Percentiles rank a stretch among this genome's conserved stretches.
Conservation (phyloP, 2,329 filamentous ascomycete species). For the Venturia aucupariae region DNA sequence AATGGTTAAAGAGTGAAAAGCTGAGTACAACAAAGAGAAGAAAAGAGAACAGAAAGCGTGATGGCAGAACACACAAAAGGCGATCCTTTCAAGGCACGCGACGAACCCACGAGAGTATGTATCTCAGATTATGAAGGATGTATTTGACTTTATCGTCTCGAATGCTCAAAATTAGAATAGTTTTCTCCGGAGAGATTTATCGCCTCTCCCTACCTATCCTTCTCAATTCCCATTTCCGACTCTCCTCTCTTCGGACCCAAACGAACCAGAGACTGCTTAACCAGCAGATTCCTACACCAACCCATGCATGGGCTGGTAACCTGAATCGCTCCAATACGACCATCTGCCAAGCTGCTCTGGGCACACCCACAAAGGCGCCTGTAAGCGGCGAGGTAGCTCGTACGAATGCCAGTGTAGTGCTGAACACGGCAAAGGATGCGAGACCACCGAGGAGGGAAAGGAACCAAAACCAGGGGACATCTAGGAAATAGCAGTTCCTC, state of each 20-base stretch:
- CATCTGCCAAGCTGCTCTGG: slow-evolving; percentile 40
- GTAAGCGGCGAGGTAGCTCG: slow-evolving; percentile 43
- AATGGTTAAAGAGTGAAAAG: background rate
- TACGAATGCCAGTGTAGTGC: slow-evolving; percentile 38
- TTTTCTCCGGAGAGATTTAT: background rate
- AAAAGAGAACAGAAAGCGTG: too few species aligned
- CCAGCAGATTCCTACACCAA: slow-evolving; percentile 43
- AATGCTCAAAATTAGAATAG: background rate
- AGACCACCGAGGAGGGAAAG: slow-evolving; percentile 41
- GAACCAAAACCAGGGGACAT: slow-evolving; percentile 48
- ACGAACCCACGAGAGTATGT: too few species aligned
- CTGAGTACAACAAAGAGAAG: background rate
- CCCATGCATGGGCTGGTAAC: slow-evolving; percentile 43
- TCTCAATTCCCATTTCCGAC: slow-evolving; percentile 25
- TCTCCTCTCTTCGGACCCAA: slow-evolving; percentile 33
- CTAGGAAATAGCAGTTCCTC: slow-evolving; percentile 45
- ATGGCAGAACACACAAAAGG: too few species aligned
- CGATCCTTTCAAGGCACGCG: too few species aligned
- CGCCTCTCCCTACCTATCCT: slow-evolving; percentile 16
- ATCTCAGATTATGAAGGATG: too few species aligned
- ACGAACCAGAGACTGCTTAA: slow-evolving; percentile 42
- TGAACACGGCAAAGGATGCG: slow-evolving; percentile 40
- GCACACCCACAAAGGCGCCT: slow-evolving; percentile 41
- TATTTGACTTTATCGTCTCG: too few species aligned
- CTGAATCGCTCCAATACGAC: slow-evolving; percentile 39